Evolutionary conservation across 1,139 yeast genomes (phyloP).

Genomic region (Pichia sp.): DNA sequence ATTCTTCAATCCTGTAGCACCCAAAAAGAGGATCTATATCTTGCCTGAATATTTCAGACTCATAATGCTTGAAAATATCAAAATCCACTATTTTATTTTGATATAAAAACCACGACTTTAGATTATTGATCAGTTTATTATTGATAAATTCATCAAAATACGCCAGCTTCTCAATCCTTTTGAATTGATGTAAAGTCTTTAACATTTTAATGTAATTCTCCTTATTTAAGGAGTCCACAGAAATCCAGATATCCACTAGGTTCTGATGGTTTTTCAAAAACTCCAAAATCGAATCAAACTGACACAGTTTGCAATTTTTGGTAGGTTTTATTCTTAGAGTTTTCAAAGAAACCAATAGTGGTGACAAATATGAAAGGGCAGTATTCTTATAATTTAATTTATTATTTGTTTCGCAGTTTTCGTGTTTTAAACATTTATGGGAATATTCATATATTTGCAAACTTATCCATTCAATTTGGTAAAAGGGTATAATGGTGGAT

Average conservation of each 20-base stretch:
- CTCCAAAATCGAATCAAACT: constrained; percentile 13
- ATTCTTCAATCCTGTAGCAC: constrained; percentile 12
- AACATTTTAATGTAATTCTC: constrained; percentile 8
- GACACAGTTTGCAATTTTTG: constrained; percentile 21
- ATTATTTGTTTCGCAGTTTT: background rate
- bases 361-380: constrained; percentile 10
- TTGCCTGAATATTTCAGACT: constrained; percentile 16
- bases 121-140: constrained; percentile 11
- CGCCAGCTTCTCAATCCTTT: constrained; percentile 10
- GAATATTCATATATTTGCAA: constrained; percentile 21
- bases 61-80: constrained; percentile 14
- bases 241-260: constrained; percentile 12
- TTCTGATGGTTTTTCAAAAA: constrained; percentile 7
- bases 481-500: constrained; percentile 12
- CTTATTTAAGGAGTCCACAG: constrained; percentile 14
- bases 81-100: constrained; percentile 16
- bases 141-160: constrained; percentile 19
- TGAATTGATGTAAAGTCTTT: constrained; percentile 2
- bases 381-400: constrained; percentile 3
- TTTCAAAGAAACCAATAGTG: constrained; percentile 12
- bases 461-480: constrained; percentile 13
- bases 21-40: constrained; percentile 12
- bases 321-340: constrained; percentile 17
- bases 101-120: constrained; percentile 20
- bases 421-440: constrained; percentile 17